Evolutionary conservation across 768 basidiomycete genomes (phyloP).

Genomic region (Mycena filopes): DNA sequence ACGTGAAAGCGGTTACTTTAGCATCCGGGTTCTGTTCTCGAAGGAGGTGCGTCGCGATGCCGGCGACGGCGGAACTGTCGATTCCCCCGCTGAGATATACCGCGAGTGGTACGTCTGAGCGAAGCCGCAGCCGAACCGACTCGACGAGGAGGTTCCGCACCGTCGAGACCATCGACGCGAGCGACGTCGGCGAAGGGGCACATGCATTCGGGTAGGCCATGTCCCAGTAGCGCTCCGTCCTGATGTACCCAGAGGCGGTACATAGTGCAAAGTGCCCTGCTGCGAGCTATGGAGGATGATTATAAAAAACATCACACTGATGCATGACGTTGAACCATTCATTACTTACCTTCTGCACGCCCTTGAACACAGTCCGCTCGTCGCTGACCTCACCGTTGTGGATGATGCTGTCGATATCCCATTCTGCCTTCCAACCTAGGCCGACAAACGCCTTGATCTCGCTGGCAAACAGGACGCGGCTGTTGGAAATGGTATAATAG

Average conservation of each 20-base stretch:
- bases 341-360: conserved; percentile 20
- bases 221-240: conserved; percentile 30
- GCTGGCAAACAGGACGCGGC: conserved; percentile 29
- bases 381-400: conserved; percentile 25
- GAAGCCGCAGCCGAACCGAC: conserved; percentile 25
- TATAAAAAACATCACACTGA: background rate
- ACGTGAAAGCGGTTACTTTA: conserved; percentile 25
- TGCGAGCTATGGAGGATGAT: conserved; percentile 5
- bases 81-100: conserved; percentile 36
- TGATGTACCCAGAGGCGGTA: conserved; percentile 20
- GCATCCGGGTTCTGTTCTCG: conserved; percentile 25
- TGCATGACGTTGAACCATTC: background rate
- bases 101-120: conserved; percentile 31
- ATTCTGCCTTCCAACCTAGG: conserved; percentile 33
- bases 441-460: conserved; percentile 34
- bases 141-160: conserved; percentile 22
- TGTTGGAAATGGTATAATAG: conserved; percentile 31
- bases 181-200: background rate
- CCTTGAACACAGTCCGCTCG: conserved; percentile 27
- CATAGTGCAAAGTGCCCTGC: conserved; percentile 17
- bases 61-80: conserved; percentile 31
- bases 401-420: conserved; percentile 31
- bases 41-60: conserved; percentile 27
- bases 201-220: conserved; percentile 12
- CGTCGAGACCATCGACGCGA: conserved; percentile 21